Conservation (phyloP, 805 yeast genomes). For the Pichia membranifaciens region DNA sequence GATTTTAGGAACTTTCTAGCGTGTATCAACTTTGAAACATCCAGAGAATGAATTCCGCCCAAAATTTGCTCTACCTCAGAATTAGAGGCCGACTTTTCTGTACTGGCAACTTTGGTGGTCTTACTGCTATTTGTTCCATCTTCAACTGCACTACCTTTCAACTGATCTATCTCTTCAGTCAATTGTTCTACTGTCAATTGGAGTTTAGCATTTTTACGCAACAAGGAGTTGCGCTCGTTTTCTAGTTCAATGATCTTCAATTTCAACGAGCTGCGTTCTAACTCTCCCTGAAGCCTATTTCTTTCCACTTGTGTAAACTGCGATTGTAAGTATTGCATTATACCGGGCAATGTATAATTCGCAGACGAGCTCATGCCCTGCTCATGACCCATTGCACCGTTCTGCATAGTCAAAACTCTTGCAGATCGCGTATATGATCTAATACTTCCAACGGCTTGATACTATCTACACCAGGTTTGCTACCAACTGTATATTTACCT, state of each 20-base stretch:
- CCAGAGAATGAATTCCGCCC: constrained; percentile 21
- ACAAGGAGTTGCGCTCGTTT: constrained; percentile 44
- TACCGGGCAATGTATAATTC: constrained; percentile 48
- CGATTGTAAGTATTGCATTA: constrained; percentile 52
- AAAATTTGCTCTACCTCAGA: constrained; percentile 5
- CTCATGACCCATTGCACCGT: background rate
- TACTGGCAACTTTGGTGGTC: background rate
- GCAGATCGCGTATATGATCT: too few species aligned
- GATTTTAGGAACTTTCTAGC: constrained; percentile 32
- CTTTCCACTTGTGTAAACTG: constrained; percentile 45
- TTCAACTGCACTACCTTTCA: background rate
- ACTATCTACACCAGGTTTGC: too few species aligned
- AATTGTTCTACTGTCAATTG: constrained; percentile 34
- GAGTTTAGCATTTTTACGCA: constrained; percentile 38
- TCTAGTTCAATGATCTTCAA: constrained; percentile 46
- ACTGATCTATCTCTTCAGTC: constrained; percentile 20
- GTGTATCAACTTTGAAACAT: constrained; percentile 25
- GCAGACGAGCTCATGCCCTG: constrained; percentile 8
- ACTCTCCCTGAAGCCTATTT: constrained; percentile 44
- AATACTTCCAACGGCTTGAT: too few species aligned
- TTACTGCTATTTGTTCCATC: background rate
- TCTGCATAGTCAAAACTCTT: background rate
- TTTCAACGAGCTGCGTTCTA: constrained; percentile 47
- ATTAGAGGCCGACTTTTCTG: background rate
- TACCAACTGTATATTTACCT: too few species aligned